Base-by-base conservation (phyloP, 768 basidiomycete species). In the Obba rivulosa region DNA sequence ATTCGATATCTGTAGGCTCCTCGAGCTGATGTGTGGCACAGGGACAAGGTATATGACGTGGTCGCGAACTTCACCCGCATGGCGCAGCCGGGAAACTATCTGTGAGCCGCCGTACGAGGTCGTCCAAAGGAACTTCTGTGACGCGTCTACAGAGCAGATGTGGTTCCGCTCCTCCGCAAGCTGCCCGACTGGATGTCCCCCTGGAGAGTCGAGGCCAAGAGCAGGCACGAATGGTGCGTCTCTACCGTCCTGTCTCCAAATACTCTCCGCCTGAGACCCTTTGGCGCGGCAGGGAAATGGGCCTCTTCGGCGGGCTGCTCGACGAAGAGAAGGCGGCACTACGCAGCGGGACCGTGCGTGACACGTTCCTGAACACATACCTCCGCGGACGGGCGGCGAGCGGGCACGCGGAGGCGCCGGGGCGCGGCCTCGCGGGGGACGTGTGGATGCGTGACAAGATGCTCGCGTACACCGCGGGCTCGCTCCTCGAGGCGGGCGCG, bases 381-480 rank as follows among this genome's bases (percentile, higher is more conserved):
- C 38, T 48, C 10, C 37, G 25, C 10, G 24, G 22, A 8, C 61
- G 62, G 23, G 59, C 54, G 17, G 61, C 57, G 8, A 53, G 50
- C 10, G 61, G 61, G 2, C 45, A 51, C 16, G 59, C 51, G n/a
- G 46, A 51, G 3, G 61, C 64, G 9, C 57, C 62, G 4, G 64
- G 64, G 2, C 53, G 51, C 21, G 62, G 62, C 16, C 25, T 64
- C 25, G 60, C 61, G 5, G 57, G 61, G 23, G 62, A 61, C 41
- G 62, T 59, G 16, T 65, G 62, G 64, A 53, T 65, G 38, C 59
- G 54, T 34, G 64, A 65, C 46, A 62, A 58, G 23, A 44, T 65
- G 18, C 45, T 65, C 16, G 58, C 62, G 8, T 65, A 63, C 41
- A 59, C 58, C 13, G 64, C 61, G 13, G 64, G 53, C 8, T 57